Conservation (phyloP, 163 green algal species). For the Botryococcus braunii region DNA sequence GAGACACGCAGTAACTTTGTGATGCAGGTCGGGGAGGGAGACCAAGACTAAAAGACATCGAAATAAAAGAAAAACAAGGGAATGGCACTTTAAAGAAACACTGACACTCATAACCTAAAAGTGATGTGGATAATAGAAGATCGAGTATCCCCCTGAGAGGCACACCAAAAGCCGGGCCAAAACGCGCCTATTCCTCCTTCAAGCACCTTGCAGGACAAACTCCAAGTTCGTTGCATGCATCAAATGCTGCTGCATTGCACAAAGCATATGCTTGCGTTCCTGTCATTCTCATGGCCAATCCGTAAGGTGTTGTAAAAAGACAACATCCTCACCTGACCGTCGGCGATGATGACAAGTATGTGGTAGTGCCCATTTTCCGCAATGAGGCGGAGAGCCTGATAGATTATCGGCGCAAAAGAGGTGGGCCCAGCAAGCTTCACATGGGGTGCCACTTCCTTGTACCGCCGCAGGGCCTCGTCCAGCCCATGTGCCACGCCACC, state of each 20-base stretch:
- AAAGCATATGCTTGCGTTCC: too few species aligned
- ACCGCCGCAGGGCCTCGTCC: constrained; percentile 27
- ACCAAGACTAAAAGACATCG: too few species aligned
- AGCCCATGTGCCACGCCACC: constrained; percentile 21
- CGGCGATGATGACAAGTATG: constrained; percentile 51
- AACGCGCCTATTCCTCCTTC: too few species aligned
- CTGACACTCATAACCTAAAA: too few species aligned
- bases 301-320: background rate
- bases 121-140: too few species aligned
- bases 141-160: too few species aligned
- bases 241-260: background rate
- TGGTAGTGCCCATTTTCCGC: constrained; percentile 34
- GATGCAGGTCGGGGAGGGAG: too few species aligned
- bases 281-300: background rate
- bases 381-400: constrained; percentile 36
- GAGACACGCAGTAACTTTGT: too few species aligned
- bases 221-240: background rate
- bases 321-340: constrained; percentile 33
- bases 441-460: constrained; percentile 12
- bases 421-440: constrained; percentile 41
- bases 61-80: too few species aligned
- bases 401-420: constrained; percentile 46
- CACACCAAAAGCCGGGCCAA: too few species aligned
- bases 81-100: too few species aligned
- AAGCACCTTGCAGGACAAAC: too few species aligned